Evolutionary conservation across 1,139 yeast genomes (phyloP).

Genomic region (Saccharomyces hybrid): DNA sequence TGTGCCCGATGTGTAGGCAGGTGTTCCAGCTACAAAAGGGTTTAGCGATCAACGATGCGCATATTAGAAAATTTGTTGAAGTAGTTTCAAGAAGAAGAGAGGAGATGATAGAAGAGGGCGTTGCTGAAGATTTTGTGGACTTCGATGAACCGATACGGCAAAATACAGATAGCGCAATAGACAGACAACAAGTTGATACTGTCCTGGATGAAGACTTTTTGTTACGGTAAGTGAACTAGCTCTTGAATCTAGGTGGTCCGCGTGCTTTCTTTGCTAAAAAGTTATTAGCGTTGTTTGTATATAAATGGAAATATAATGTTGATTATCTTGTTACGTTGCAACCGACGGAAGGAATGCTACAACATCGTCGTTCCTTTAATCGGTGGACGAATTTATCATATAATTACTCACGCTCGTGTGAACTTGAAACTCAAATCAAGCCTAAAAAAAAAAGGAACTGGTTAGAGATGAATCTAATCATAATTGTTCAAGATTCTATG

Average conservation of each 20-base stretch:
- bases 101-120: slow-evolving; percentile 1
- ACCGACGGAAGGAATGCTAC: no score
- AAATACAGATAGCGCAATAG: neutral
- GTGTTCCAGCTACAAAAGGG: slow-evolving; percentile 37
- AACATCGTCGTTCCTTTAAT: no score
- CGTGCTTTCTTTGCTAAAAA: no score
- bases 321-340: neutral
- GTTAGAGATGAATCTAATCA: no score
- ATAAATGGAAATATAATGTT: neutral
- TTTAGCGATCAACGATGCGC: slow-evolving; percentile 20
- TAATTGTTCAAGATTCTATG: no score
- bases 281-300: neutral
- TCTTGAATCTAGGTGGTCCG: no score
- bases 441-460: no score
- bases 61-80: slow-evolving; percentile 14
- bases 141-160: neutral
- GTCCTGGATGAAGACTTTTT: neutral
- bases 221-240: neutral
- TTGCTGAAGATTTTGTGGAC: neutral
- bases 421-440: neutral
- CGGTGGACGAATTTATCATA: no score
- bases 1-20: slow-evolving; percentile 93
- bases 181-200: neutral
- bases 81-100: slow-evolving; percentile 5
- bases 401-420: no score